Base-by-base conservation (phyloP, 106 monocot species). In the Alisma plantagoaquatica region DNA sequence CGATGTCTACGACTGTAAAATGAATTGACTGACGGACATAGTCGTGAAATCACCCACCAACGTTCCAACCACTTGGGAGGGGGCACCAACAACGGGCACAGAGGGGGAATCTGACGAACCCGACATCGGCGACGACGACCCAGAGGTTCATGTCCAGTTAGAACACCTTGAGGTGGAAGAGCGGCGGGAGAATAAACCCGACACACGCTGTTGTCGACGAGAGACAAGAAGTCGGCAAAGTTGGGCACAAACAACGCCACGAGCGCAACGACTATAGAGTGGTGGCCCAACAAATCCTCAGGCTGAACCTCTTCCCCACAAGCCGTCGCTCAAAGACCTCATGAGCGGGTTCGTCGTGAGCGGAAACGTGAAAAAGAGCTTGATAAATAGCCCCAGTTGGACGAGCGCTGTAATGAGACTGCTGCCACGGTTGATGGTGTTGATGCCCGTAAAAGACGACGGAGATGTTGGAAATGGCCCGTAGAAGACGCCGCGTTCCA, bases 201-300 rank as follows among this genome's bases (percentile, higher is more conserved):
- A 74, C 74, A 74, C 2, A 74, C 68, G 32, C 67, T 67, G 54
- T 67, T 73, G 16, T 67, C 73, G 19, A 73, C 73, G 27, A 73
- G 55, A 2, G 73, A 73, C 33, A 73, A 25, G 53, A 73, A 73
- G 47, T 73, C 73, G 18, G 73, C 49, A 28, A 73, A 73, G 27
- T 62, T 73, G 41, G 73, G 73, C 41, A 73, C 73, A 21, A 67
- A 16, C 11, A 73, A 55, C 2, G 73, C 73, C 26, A 73, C 60
- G 18, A 67, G 21, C 12, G 46, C 32, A 3, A 73, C 73, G 4
- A 19, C 66, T n/a, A n/a, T 10, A 56, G 10, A 33, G 67, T 67
- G 7, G 56, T 31, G 48, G 27, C 55, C 66, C 67, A 73, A 31
- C 73, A 44, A 47, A 47, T 23, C 73, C 73, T 61, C 22, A 61